These are phyloP conservation scores for Tolypocladium paradoxum DNA, from an alignment of 2,329 filamentous ascomycete genomes.

Conservation along the genomic window DNA sequence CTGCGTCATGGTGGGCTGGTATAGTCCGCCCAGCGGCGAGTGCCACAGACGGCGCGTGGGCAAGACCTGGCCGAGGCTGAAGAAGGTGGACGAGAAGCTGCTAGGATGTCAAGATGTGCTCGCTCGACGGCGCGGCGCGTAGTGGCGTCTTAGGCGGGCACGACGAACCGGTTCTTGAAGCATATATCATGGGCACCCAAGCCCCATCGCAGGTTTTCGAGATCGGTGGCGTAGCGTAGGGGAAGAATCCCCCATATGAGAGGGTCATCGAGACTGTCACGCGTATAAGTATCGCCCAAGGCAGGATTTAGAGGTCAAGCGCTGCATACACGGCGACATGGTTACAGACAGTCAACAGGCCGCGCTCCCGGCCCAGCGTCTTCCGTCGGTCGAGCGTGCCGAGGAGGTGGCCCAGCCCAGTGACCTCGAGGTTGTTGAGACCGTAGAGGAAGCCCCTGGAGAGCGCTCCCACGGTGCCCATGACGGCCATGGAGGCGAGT, in stretches of 20 bases:
- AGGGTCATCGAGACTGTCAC: conserved; percentile 75
- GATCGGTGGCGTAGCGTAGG: conserved; percentile 57
- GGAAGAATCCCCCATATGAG: conserved; percentile 88
- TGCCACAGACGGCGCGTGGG: conserved; percentile 76
- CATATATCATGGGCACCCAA: conserved; percentile 93
- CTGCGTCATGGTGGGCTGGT: conserved; percentile 80
- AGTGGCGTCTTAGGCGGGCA: background rate
- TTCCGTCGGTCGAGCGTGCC: conserved; percentile 63
- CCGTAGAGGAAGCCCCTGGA: conserved; percentile 66
- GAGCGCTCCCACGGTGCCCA: conserved; percentile 61
- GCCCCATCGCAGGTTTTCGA: conserved; percentile 73
- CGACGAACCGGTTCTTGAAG: conserved; percentile 67
- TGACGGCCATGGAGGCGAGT: conserved; percentile 58
- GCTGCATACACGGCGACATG: conserved; percentile 27
- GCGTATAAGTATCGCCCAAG: background rate
- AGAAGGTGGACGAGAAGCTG: conserved; percentile 66
- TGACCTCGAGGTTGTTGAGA: conserved; percentile 63
- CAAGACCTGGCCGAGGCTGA: conserved; percentile 78
- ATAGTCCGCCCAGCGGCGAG: conserved; percentile 71
- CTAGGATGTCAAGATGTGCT: conserved; percentile 1
- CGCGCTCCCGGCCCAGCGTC: conserved; percentile 55
- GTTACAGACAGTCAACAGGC: conserved; percentile 62
- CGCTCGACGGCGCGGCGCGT: background rate
- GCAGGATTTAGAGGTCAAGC: background rate
- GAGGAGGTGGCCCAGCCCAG: conserved; percentile 67